phyloP scores from a whole-genome alignment of 192 early-diverging fungal genomes.

The Helicostylum pulchrum region DNA sequence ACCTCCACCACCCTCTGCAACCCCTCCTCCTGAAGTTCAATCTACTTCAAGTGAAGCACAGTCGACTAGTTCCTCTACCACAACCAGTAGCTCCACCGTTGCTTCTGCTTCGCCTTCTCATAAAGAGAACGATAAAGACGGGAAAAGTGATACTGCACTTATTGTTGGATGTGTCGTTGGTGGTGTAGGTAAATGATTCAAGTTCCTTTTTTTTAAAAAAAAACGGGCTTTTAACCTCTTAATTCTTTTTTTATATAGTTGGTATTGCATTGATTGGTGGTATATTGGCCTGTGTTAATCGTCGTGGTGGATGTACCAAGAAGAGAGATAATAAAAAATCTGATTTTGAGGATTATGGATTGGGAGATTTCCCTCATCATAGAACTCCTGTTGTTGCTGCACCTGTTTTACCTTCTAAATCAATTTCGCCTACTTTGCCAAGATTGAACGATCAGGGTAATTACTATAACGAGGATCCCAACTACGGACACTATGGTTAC shows the following conservation, averaged over 20 bases:
- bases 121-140: background rate
- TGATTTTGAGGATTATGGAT: constrained; percentile 31
- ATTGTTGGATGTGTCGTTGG: constrained; percentile 20
- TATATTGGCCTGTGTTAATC: constrained; percentile 30
- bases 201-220: background rate
- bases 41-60: background rate
- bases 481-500: constrained; percentile 9
- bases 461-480: constrained; percentile 9
- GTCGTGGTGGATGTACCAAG: constrained; percentile 28
- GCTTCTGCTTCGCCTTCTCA: background rate
- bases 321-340: background rate
- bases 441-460: constrained; percentile 11
- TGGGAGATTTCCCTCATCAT: constrained; percentile 27
- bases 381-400: constrained; percentile 5
- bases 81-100: background rate
- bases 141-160: background rate
- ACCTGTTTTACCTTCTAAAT: background rate
- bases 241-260: background rate
- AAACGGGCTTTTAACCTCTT: background rate
- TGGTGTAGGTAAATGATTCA: constrained; percentile 16
- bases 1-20: background rate
- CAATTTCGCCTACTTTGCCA: constrained; percentile 4
- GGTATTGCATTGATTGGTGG: constrained; percentile 25
- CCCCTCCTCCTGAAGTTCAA: background rate
- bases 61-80: background rate